These are phyloP conservation scores for Aspergillus mulundensis DNA, from an alignment of 495 filamentous ascomycete species.

Conservation along the genomic window DNA sequence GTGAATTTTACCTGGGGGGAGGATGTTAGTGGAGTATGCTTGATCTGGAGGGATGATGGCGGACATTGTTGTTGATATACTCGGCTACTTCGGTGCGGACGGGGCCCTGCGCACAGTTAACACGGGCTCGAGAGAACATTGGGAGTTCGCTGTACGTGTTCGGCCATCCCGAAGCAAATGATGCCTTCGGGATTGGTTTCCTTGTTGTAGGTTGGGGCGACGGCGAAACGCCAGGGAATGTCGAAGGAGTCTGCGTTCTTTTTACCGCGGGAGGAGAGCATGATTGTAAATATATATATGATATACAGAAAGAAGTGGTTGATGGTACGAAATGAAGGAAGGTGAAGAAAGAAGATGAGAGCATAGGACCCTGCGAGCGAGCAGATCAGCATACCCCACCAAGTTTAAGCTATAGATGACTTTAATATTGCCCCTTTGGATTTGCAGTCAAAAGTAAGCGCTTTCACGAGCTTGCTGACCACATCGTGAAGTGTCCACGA, in stretches of 20 bases:
- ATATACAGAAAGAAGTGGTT: background rate
- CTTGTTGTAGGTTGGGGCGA: slow-evolving; percentile 27
- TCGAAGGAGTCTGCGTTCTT: slow-evolving; percentile 21
- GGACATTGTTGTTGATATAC: slow-evolving; percentile 32
- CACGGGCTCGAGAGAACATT: background rate
- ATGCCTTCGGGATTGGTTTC: slow-evolving; percentile 27
- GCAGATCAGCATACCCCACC: background rate
- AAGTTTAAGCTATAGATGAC: background rate
- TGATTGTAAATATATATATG: slow-evolving; percentile 6
- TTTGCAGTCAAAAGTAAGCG: too few relatives aligned
- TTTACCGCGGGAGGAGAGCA: slow-evolving; percentile 31
- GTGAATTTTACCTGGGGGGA: too few relatives aligned
- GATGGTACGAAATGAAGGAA: background rate
- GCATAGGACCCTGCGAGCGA: background rate
- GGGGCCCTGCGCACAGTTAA: slow-evolving; percentile 18
- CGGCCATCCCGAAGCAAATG: slow-evolving; percentile 34
- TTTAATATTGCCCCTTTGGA: background rate
- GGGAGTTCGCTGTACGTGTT: slow-evolving; percentile 24
- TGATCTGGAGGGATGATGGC: too few relatives aligned
- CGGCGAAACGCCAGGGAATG: slow-evolving; percentile 30
- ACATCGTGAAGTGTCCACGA: too few relatives aligned
- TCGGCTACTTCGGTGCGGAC: slow-evolving; percentile 29
- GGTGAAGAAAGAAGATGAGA: background rate
- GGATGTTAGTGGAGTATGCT: too few relatives aligned
- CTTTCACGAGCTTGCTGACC: too few relatives aligned